Conservation (phyloP, 306 rosid genomes). For the Arachis hypogaea region DNA sequence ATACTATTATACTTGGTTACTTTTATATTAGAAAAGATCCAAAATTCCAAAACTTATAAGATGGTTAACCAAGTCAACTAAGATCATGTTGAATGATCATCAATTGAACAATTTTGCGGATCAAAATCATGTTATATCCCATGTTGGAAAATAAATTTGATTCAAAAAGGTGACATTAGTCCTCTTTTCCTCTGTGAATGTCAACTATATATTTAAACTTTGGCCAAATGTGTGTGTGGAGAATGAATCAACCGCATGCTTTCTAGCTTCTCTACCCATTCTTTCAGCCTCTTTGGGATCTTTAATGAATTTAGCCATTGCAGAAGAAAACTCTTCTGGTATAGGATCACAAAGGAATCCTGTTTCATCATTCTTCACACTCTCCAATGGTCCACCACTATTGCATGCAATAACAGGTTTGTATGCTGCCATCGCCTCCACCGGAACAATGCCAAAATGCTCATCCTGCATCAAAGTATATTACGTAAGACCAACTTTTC, state of each 20-base stretch:
- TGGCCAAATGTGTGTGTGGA: constrained; percentile 73
- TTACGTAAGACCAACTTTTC: constrained; percentile 21
- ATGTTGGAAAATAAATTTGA: constrained; percentile 4
- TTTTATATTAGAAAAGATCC: too few species aligned
- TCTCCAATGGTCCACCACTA: constrained; percentile 90
- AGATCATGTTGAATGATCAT: constrained; percentile 9
- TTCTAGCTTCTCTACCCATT: constrained; percentile 83
- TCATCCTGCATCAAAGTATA: constrained; percentile 63
- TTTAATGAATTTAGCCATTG: constrained; percentile 66
- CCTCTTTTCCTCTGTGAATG: constrained; percentile 59
- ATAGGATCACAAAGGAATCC: constrained; percentile 79
- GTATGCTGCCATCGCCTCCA: constrained; percentile 97
- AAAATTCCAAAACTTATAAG: neutral
- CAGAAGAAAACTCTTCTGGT: constrained; percentile 64
- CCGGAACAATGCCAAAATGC: constrained; percentile 92
- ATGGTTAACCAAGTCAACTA: constrained; percentile 18
- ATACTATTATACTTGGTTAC: too few species aligned
- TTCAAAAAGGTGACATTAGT: constrained; percentile 40
- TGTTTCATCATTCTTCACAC: constrained; percentile 61
- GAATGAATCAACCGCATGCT: constrained; percentile 73
- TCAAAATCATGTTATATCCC: constrained; percentile 1
- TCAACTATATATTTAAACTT: constrained; percentile 63
- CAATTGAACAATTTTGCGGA: constrained; percentile 3
- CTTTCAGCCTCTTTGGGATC: constrained; percentile 59
- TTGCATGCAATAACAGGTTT: constrained; percentile 93